Evolutionary conservation across 2,329 filamentous ascomycete genomes (phyloP).

Genomic region (Magnaporthales sp.): DNA sequence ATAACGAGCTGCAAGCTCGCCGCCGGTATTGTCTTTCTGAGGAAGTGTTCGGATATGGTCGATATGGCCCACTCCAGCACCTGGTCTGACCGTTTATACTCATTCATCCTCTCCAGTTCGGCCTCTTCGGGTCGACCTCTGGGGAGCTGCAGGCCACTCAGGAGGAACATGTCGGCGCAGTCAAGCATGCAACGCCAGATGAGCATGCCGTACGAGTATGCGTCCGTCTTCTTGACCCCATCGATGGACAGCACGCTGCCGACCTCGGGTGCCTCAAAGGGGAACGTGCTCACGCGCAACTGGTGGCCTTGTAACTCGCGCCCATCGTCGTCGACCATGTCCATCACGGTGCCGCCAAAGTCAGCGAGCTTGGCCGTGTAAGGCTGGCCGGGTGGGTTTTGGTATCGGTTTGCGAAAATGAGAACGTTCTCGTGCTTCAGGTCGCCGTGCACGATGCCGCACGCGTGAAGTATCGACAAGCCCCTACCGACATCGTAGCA

Average conservation of each 20-base stretch:
- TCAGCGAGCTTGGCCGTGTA: slow-evolving; percentile 11
- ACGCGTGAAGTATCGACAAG: slow-evolving; percentile 7
- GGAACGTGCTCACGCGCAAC: slow-evolving; percentile 9
- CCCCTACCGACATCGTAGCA: slow-evolving; percentile 12
- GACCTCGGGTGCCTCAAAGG: slow-evolving; percentile 10
- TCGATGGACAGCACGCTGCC: slow-evolving; percentile 4
- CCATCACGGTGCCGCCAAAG: slow-evolving; percentile 12
- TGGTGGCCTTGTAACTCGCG: background rate
- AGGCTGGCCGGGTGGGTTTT: slow-evolving; percentile 7
- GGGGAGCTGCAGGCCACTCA: background rate
- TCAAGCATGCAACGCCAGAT: slow-evolving; percentile 12
- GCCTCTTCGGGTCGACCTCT: background rate
- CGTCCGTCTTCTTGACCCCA: slow-evolving; percentile 10
- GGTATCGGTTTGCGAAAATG: slow-evolving; percentile 13
- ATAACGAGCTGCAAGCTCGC: slow-evolving; percentile 7
- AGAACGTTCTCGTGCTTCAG: slow-evolving; percentile 10
- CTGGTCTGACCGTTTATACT: slow-evolving; percentile 9
- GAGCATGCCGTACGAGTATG: slow-evolving; percentile 11
- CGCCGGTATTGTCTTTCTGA: background rate
- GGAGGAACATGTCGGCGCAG: slow-evolving; percentile 6
- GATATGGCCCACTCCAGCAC: slow-evolving; percentile 9
- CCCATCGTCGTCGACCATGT: slow-evolving; percentile 5
- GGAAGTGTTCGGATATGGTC: slow-evolving; percentile 7
- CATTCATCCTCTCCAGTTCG: slow-evolving; percentile 2
- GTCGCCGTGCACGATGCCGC: slow-evolving; percentile 9